Evolutionary conservation across 2,329 filamentous ascomycete species (phyloP), one percentile per base, ranked within the genome.

Genomic region (Bipolaris gigantea): DNA sequence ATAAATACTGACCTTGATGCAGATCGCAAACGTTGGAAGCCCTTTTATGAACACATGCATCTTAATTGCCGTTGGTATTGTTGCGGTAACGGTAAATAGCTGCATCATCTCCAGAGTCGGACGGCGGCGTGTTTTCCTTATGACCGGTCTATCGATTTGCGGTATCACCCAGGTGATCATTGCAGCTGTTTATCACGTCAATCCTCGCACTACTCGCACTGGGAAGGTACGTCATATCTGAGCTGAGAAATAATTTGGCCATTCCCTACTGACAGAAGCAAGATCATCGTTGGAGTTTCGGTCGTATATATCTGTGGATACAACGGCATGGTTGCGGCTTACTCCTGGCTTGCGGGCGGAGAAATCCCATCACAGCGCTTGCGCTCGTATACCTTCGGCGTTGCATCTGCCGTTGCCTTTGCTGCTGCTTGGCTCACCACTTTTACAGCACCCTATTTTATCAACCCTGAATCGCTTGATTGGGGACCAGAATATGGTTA

Each of bases 381-480:
- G 6, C 79, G 83, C 3, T 82, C 80, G 0, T 81, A 84, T 59
- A 85, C 82, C 0, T 85, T 85, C 48, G 82, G 83, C 39, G 62
- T 75, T 1, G 82, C 82, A 0, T 77, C 81, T 0, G 79, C 81
- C 0, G 67, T 83, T 19, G 81, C 79, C 0, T 85, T 85, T 66
- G 72, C 83, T 9, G 78, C 80, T 2, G 82, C 82, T 18, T 84
- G 82, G 82, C 73, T 82, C 7, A 79, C 81, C 0, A 83, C 81
- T 0, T 85, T 85, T 59, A 72, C 82, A 0, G 81, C 82, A 0
- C 83, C 82, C 0, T 84, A 85, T 62, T 85, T 85, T 59, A 85
- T 85, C 70, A 85, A 85, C 57, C 79, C 80, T 0, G 69, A 76
- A 19, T 73, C 80, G 0, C 69, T 85, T 8, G 79, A 80, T 58